Evolutionary conservation across 257 asterid genomes (phyloP), one percentile per base, ranked within the genome.

Genomic region (Fraxinus excelsior): DNA sequence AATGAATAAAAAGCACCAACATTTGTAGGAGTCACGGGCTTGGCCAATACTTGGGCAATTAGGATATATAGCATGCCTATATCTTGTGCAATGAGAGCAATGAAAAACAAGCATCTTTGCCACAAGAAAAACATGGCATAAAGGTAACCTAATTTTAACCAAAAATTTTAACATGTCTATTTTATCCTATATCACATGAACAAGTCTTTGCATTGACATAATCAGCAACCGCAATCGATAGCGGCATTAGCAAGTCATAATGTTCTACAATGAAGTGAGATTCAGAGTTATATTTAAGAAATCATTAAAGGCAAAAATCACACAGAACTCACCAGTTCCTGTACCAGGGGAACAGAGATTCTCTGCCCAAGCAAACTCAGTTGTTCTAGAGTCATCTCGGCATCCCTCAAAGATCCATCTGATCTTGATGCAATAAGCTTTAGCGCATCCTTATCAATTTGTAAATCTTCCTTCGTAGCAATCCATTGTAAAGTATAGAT

Each of bases 331-430:
- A 88, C 88, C 85, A 85, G 90, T 86, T 94, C 96, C 80, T 92
- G 97, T 18, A 92, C 97, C 76, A 89, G 83, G 74, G 93, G 83
- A 44, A 89, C 87, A 34, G 97, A 86, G 75, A 94, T 85, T 83
- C 85, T 90, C 89, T 85, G 91, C 68, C 98, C 98, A 4, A 94
- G 90, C 79, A 94, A 86, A 80, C 97, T 89, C 87, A 94, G 73
- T 74, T 94, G 97, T 67, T 92, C 98, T 66, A 94, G 85, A 37
- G 98, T 94, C 98, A 92, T 94, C 88, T 94, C 98, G 35, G 97
- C 98, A 76, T 94, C 98, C 73, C 97, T 88, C 78, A 94, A 75
- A 53, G 98, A 94, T 77, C 98, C 98, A 74, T 92, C 92, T 19
- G 97, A 92, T 78, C 90, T 90, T 42, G 97, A 90, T 29, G 98